These are phyloP conservation scores for Coemansia sp. DNA, from an alignment of 192 early-diverging fungal genomes.

Conservation along the genomic window DNA sequence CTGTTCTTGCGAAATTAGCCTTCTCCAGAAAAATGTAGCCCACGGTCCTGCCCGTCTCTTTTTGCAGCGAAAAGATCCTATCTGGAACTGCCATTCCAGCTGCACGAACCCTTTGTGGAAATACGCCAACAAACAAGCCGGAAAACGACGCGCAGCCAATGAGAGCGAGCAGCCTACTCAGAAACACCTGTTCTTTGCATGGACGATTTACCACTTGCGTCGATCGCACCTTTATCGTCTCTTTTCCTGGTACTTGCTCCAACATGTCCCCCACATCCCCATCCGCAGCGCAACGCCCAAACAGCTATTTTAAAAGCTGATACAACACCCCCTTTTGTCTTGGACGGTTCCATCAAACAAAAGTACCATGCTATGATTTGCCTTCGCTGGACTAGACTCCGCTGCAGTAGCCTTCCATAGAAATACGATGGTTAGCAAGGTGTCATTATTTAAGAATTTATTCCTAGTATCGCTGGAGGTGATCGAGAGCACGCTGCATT, in stretches of 20 bases:
- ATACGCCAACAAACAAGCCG: background rate
- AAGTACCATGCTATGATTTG: too few species aligned
- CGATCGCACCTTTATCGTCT: background rate
- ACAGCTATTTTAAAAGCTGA: background rate
- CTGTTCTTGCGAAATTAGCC: background rate
- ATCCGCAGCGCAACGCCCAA: background rate
- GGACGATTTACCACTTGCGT: background rate
- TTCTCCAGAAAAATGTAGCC: background rate
- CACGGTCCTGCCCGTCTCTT: background rate
- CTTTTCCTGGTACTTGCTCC: background rate
- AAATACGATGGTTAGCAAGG: background rate
- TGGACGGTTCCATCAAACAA: too few species aligned
- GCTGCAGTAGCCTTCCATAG: too few species aligned
- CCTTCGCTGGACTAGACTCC: too few species aligned
- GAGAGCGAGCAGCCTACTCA: background rate
- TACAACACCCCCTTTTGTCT: too few species aligned
- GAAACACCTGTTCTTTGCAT: slow-evolving; percentile 6
- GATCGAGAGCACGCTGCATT: background rate
- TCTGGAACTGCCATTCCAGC: background rate
- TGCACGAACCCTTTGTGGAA: slow-evolving; percentile 1
- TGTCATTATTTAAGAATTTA: background rate
- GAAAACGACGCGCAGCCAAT: background rate
- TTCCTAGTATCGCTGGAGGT: background rate
- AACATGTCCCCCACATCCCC: background rate
- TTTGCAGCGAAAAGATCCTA: background rate